These are phyloP conservation scores for Lathyrus oleraceus DNA, from an alignment of 306 rosid species.

Conservation along the genomic window DNA sequence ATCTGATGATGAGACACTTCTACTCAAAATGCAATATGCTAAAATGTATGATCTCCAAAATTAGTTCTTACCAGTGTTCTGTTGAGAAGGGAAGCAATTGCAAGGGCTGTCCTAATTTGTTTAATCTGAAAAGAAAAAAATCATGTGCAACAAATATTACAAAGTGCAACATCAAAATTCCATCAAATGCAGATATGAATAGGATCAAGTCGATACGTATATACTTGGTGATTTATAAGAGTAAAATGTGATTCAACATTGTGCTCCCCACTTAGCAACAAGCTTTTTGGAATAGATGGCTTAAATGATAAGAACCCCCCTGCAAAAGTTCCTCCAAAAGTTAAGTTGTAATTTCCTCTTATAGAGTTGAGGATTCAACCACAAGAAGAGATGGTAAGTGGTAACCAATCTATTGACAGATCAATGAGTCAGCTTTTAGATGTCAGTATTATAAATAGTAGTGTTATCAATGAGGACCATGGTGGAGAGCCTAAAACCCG, in stretches of 20 bases:
- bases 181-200: constrained; percentile 33
- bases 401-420: constrained; percentile 24
- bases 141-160: constrained; percentile 27
- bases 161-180: constrained; percentile 28
- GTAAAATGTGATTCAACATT: constrained; percentile 72
- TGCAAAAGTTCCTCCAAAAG: constrained; percentile 50
- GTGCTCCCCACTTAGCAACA: constrained; percentile 79
- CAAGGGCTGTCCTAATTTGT: constrained; percentile 89
- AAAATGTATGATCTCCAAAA: constrained; percentile 19
- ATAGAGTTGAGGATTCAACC: constrained; percentile 17
- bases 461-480: no score
- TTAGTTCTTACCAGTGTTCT: constrained; percentile 80
- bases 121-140: constrained; percentile 67
- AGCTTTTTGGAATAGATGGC: constrained; percentile 73
- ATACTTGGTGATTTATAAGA: constrained; percentile 91
- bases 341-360: constrained; percentile 27
- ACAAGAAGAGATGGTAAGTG: constrained; percentile 18
- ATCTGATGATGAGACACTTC: constrained; percentile 18
- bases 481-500: no score
- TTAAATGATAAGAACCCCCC: constrained; percentile 90
- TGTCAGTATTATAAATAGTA: constrained; percentile 15
- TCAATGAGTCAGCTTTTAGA: constrained; percentile 12
- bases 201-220: constrained; percentile 46
- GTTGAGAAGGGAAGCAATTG: constrained; percentile 82
- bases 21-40: constrained; percentile 14